Base-by-base conservation (phyloP, 2,329 filamentous ascomycete species). In the Sclerotinia minor region DNA sequence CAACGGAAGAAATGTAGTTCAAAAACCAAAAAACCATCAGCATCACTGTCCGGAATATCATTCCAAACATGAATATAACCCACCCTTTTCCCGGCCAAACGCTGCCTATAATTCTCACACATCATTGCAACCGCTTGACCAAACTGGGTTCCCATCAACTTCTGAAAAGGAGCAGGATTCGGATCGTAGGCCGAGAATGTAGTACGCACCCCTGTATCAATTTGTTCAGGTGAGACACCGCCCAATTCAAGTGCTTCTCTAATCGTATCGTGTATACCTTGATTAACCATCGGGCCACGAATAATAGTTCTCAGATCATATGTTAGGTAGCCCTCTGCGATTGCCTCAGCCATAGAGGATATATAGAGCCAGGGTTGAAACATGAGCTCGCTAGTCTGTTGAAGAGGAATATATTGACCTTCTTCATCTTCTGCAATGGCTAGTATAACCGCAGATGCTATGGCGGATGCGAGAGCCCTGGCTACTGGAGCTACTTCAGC, bases 311-410 rank as follows among this genome's bases (percentile, higher is more conserved):
- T 61, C 29, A 61, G 15, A 38, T 35, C 19, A 13, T 2, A 45
- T 5, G 21, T 4, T 11, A 45, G 17, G 41, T n/a, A 4, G 8
- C 35, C 38, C 0, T 3, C 35, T 15, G 3, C 15, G 11, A 1
- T 9, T 19, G n/a, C n/a, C n/a, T n/a, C n/a, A n/a, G n/a, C n/a
- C n/a, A n/a, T n/a, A n/a, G n/a, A n/a, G n/a, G n/a, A n/a, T n/a
- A n/a, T n/a, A n/a, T n/a, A n/a, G n/a, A n/a, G n/a, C 58, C 58
- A 61, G 32, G 58, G 21, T 61, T 61, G 58, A 17, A 26, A 61
- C 29, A 61, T 61, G 29, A 61, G 45, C 21, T 61, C 58, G 11
- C 58, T 49, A 32, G 13, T 24, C 45, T 49, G 24, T 21, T 50
- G 58, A 50, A 44, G 58, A 8, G 44, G 29, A 4, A n/a, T 19